Evolutionary conservation across 306 rosid genomes (phyloP).

Genomic region (Ochetophila trinervis): DNA sequence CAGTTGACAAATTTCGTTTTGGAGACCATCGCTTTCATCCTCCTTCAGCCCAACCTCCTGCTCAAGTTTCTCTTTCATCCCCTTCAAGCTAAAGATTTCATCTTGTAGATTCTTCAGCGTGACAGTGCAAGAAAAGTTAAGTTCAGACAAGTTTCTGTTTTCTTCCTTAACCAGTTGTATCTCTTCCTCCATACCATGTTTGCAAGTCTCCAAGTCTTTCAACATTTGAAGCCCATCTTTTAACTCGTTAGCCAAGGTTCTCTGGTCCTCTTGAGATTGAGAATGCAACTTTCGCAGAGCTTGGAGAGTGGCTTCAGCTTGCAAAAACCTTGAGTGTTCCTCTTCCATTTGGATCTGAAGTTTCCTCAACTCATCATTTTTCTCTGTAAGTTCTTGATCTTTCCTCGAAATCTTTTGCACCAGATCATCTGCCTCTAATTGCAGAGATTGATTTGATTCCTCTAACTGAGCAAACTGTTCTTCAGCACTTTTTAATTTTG

Average conservation of each 20-base stretch:
- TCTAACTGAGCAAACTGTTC: conserved; percentile 55
- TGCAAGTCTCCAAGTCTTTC: conserved; percentile 69
- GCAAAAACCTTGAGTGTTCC: conserved; percentile 66
- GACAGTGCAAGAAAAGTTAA: conserved; percentile 45
- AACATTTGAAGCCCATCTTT: conserved; percentile 71
- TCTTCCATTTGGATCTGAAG: conserved; percentile 67
- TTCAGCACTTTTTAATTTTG: conserved; percentile 55
- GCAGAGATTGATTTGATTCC: conserved; percentile 68
- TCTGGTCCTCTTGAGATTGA: conserved; percentile 86
- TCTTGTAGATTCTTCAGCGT: conserved; percentile 56
- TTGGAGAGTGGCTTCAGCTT: conserved; percentile 72
- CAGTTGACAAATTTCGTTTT: conserved; percentile 51
- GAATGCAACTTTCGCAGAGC: conserved; percentile 64
- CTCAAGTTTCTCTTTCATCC: conserved; percentile 82
- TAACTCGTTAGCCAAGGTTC: conserved; percentile 76
- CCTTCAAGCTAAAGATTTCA: conserved; percentile 73
- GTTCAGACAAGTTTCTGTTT: conserved; percentile 60
- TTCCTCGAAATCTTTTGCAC: conserved; percentile 61
- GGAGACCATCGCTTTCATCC: conserved; percentile 64
- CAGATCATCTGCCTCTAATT: conserved; percentile 60
- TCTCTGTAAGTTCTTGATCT: conserved; percentile 77
- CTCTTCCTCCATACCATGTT: conserved; percentile 66
- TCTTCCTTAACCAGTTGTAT: conserved; percentile 61
- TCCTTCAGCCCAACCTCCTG: conserved; percentile 53
- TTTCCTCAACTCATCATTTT: conserved; percentile 62